Evolutionary conservation across 768 basidiomycete genomes (phyloP).

Genomic region (Gloeostereum incarnatum): DNA sequence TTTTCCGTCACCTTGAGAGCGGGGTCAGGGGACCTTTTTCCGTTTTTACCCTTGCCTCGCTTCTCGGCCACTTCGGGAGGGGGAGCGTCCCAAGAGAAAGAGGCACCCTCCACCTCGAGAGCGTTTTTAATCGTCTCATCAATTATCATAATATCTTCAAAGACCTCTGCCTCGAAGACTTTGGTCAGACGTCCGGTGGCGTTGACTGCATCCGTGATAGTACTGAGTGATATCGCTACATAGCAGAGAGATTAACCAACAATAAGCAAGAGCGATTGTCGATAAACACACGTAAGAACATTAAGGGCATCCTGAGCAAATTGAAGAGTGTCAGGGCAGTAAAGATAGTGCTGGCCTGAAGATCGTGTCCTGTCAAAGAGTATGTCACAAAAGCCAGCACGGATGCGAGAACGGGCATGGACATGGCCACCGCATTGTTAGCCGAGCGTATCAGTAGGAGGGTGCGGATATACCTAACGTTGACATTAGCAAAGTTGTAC

Average conservation of each 20-base stretch:
- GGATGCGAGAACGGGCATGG: conserved; percentile 70
- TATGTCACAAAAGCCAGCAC: conserved; percentile 75
- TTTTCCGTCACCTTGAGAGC: conserved; percentile 5
- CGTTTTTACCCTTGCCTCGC: conserved; percentile 20
- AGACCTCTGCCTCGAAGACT: conserved; percentile 79
- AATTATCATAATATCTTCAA: conserved; percentile 46
- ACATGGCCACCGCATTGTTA: conserved; percentile 59
- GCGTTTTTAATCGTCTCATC: conserved; percentile 54
- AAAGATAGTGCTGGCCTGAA: conserved; percentile 70
- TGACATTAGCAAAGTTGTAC: no score
- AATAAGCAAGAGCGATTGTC: not conserved
- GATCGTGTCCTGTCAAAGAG: conserved; percentile 55
- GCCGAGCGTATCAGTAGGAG: conserved; percentile 58
- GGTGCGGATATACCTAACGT: conserved; percentile 58
- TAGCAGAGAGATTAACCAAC: conserved; percentile 5
- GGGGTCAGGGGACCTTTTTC: conserved; percentile 11
- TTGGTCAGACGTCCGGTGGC: conserved; percentile 68
- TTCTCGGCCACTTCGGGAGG: conserved; percentile 37
- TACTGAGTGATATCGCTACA: conserved; percentile 58
- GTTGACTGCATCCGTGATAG: conserved; percentile 80
- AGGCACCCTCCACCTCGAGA: conserved; percentile 54
- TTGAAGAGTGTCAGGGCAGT: conserved; percentile 82
- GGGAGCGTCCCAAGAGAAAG: conserved; percentile 84
- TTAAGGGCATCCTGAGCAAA: conserved; percentile 71
- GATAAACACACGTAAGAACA: conserved; percentile 44